These are phyloP conservation scores for Zygotorulaspora danielsina DNA, from an alignment of 805 yeast genomes.

Conservation along the genomic window DNA sequence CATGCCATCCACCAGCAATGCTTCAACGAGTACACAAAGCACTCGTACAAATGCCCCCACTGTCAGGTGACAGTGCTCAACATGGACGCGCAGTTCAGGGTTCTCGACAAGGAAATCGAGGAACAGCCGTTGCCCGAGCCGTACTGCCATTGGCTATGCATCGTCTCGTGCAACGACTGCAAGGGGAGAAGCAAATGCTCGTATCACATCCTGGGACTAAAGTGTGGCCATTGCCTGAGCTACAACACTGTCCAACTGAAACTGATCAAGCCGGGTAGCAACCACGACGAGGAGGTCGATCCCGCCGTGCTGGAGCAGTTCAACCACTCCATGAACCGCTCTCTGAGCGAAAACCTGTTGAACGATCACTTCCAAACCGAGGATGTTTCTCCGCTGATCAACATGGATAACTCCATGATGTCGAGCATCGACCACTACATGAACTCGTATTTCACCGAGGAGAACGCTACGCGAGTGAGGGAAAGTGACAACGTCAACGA, in stretches of 20 bases:
- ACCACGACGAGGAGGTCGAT: constrained; percentile 26
- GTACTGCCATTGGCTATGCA: constrained; percentile 67
- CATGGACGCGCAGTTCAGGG: constrained; percentile 84
- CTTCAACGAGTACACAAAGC: constrained; percentile 74
- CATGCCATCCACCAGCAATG: constrained; percentile 89
- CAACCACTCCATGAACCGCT: constrained; percentile 14
- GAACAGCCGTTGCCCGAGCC: constrained; percentile 79
- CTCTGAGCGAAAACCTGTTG: constrained; percentile 17
- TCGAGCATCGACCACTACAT: constrained; percentile 21
- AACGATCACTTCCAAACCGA: constrained; percentile 25
- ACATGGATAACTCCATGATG: constrained; percentile 18
- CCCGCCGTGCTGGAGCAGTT: constrained; percentile 15
- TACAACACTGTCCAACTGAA: constrained; percentile 78
- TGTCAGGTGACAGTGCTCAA: constrained; percentile 81
- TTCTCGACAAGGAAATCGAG: constrained; percentile 76
- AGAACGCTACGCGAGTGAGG: constrained; percentile 6
- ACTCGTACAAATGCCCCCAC: constrained; percentile 85
- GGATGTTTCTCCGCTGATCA: constrained; percentile 23
- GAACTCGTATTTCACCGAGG: constrained; percentile 21
- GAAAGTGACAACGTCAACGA: constrained; percentile 18
- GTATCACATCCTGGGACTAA: constrained; percentile 81
- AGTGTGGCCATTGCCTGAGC: constrained; percentile 81
- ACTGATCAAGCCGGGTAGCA: constrained; percentile 63
- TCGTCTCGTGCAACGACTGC: constrained; percentile 82
- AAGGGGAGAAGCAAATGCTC: constrained; percentile 69